phyloP scores from a whole-genome alignment of 805 yeast species.

The Saccharomycodes ludwigii region DNA sequence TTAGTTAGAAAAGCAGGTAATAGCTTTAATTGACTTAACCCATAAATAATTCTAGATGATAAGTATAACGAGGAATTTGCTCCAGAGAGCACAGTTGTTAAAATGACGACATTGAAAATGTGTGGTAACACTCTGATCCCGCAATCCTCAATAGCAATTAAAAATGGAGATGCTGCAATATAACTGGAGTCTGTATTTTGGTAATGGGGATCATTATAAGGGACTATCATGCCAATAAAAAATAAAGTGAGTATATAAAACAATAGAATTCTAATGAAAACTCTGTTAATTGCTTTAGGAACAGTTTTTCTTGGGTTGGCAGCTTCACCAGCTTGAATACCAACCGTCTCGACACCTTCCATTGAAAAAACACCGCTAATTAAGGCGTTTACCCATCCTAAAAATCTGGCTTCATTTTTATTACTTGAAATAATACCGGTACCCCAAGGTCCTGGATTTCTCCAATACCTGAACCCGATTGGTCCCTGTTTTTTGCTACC shows the following conservation, averaged over 20 bases:
- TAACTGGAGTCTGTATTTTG: slow-evolving; percentile 31
- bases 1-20: slow-evolving; percentile 41
- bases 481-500: slow-evolving; percentile 60
- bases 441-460: slow-evolving; percentile 66
- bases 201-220: slow-evolving; percentile 31
- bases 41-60: slow-evolving; percentile 54
- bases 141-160: slow-evolving; percentile 43
- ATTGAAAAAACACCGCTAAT: slow-evolving; percentile 49
- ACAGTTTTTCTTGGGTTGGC: slow-evolving; percentile 42
- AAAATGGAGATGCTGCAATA: slow-evolving; percentile 56
- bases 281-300: slow-evolving; percentile 44
- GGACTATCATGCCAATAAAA: slow-evolving; percentile 42
- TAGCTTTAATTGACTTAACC: slow-evolving; percentile 41
- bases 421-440: slow-evolving; percentile 46
- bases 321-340: slow-evolving; percentile 49
- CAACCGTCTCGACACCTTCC: slow-evolving; percentile 50
- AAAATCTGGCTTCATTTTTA: slow-evolving; percentile 42
- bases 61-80: slow-evolving; percentile 66
- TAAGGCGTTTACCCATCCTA: slow-evolving; percentile 57
- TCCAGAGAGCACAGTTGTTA: slow-evolving; percentile 39
- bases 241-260: slow-evolving; percentile 37
- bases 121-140: slow-evolving; percentile 36
- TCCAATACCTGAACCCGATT: slow-evolving; percentile 72
- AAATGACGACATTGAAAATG: slow-evolving; percentile 35
- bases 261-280: slow-evolving; percentile 40